Base-by-base conservation (phyloP, 2,329 filamentous ascomycete species). In the Pseudocercospora crystallina region DNA sequence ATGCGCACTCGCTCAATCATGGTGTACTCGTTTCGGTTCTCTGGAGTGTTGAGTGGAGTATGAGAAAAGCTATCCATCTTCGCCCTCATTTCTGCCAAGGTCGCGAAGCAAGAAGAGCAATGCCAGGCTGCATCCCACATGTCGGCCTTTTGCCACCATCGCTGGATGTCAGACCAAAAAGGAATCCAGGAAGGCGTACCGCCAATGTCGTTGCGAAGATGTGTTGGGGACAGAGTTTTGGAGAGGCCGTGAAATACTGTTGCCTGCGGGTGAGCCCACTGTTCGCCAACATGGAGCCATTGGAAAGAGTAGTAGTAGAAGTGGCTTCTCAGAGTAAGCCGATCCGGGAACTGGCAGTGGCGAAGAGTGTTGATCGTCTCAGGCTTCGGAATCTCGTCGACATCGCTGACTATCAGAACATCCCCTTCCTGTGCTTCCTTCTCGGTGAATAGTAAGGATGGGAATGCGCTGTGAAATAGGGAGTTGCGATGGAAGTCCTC, bases 261-360 rank as follows among this genome's bases (percentile, higher is more conserved):
- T 2, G 81, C 82, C 62, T 85, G 80, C 0, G 82, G 82, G 49
- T 83, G 80, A 7, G 70, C 65, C 81, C 81, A 84, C 53, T 80
- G 61, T 31, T 56, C 45, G 7, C 62, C 63, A 14, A 57, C 40
- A 34, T 66, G 62, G 10, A 56, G 54, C 61, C 61, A 66, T 52
- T 66, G 63, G 50, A 64, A 66, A 11, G 59, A 60, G 49, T 65
- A 63, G 53, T 63, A 61, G 49, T 64, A 65, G 54, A 64, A 64
- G 31, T 59, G 45, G 34, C 57, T 62, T 31, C 54, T 47, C 35
- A 66, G 43, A n/a, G 61, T 66, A 38, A 66, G 41, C 2, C 63
- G 49, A 8, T 59, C 56, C 8, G 63, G 62, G 37, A 65, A 53
- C 9, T 50, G 43, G 49, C 63, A 66, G 34, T 61, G 51, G 9